Conservation (phyloP, 208 protist species). For the Acanthamoeba healyi region DNA sequence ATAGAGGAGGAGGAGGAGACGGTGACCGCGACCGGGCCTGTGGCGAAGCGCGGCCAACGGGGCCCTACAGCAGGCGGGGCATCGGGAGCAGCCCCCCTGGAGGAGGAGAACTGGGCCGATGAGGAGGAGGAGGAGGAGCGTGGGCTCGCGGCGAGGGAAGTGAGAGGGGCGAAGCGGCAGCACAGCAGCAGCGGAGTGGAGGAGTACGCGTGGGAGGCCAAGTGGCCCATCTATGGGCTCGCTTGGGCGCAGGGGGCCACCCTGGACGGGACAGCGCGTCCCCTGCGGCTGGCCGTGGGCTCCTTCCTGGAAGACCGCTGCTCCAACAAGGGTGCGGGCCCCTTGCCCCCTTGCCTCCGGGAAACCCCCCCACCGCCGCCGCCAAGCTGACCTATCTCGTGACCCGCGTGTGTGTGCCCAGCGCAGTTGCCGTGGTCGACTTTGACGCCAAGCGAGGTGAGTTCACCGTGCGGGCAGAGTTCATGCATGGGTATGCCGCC, state of each 20-base stretch:
- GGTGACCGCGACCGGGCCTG: background rate
- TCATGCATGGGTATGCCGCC: background rate
- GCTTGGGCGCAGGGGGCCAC: background rate
- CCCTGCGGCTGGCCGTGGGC: background rate
- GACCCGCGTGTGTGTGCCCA: no score
- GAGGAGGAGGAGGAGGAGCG: slow-evolving; percentile 3
- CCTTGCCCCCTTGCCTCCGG: background rate
- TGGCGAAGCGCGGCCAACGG: no score
- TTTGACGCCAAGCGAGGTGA: background rate
- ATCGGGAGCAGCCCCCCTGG: background rate
- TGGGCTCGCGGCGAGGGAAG: background rate
- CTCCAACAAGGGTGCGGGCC: background rate
- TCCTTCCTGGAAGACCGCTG: background rate
- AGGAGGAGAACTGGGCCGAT: background rate
- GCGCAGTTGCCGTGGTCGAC: background rate
- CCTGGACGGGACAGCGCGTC: background rate
- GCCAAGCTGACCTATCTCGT: no score
- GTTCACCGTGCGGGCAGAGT: background rate
- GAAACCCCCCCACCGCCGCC: no score
- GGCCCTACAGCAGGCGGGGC: background rate
- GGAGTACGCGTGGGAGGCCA: background rate
- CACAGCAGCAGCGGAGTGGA: background rate
- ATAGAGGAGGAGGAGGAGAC: background rate
- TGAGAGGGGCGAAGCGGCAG: background rate
- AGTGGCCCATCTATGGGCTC: background rate